A percentile compares a stretch with the other conserved stretches of the same genome.
Conservation (phyloP, 1,139 yeast species). For the Nakaseomyces bracarensis region DNA sequence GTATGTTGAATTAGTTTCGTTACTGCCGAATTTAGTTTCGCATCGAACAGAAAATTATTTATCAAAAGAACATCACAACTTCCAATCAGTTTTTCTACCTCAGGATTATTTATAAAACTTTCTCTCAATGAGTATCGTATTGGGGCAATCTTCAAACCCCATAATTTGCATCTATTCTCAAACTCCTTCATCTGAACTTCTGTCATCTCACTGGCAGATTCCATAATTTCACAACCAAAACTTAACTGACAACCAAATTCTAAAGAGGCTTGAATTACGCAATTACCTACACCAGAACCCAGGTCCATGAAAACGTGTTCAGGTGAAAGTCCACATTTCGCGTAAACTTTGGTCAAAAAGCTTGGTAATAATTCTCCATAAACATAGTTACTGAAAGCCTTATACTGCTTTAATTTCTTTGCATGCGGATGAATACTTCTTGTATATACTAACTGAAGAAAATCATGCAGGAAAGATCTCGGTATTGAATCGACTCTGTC, state of each 20-base stretch:
- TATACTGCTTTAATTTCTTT: constrained; percentile 55
- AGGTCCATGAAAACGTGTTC: constrained; percentile 63
- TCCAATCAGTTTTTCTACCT: constrained; percentile 46
- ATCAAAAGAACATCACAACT: constrained; percentile 66
- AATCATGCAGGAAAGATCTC: constrained; percentile 52
- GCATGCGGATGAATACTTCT: constrained; percentile 75
- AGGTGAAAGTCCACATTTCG: constrained; percentile 50
- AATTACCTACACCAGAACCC: constrained; percentile 93
- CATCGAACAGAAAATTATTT: constrained; percentile 78
- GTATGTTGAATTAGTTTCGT: constrained; percentile 56
- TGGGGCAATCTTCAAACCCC: constrained; percentile 54
- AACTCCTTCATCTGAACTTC: constrained; percentile 52
- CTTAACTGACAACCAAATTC: constrained; percentile 70
- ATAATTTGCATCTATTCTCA: constrained; percentile 46
- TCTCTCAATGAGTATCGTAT: constrained; percentile 55
- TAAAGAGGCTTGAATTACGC: constrained; percentile 80
- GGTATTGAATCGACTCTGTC: constrained; percentile 41
- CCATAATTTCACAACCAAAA: constrained; percentile 89
- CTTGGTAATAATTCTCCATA: constrained; percentile 85
- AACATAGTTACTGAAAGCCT: constrained; percentile 83
- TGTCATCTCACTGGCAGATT: constrained; percentile 66
- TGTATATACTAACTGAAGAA: constrained; percentile 63
- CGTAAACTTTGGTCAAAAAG: constrained; percentile 60
- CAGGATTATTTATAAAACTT: constrained; percentile 61
- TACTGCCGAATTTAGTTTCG: constrained; percentile 58